These are phyloP conservation scores for Neopestalotiopsis rosae DNA, from an alignment of 2,329 filamentous ascomycete genomes.

Conservation along the genomic window DNA sequence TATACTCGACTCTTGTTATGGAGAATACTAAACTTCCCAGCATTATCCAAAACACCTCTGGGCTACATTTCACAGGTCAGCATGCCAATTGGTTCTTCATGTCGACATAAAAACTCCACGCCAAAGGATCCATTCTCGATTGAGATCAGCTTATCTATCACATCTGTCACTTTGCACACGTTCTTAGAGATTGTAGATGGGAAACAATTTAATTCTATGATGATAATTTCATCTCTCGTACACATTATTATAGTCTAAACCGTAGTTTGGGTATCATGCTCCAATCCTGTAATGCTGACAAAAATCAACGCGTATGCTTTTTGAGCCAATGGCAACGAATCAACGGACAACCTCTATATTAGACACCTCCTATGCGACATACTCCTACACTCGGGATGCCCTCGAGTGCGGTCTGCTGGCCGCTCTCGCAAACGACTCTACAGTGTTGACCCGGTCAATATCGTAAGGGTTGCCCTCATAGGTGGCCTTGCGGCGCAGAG, in stretches of 20 bases:
- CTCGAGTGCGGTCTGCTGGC: not conserved
- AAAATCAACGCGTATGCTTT: not conserved
- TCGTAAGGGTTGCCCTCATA: slow-evolving; percentile 50
- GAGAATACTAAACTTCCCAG: no score
- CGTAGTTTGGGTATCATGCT: not conserved
- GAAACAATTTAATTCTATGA: not conserved
- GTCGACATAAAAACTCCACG: no score
- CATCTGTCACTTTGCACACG: not conserved
- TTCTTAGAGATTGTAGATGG: not conserved
- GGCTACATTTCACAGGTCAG: no score
- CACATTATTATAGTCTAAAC: slow-evolving; percentile 2
- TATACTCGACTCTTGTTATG: not conserved
- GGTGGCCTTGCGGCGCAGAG: slow-evolving; percentile 15
- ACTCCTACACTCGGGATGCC: not conserved
- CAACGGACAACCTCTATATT: not conserved
- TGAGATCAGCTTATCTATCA: not conserved
- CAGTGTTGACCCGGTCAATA: slow-evolving; percentile 48
- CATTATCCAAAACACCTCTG: no score
- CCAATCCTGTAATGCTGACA: not conserved
- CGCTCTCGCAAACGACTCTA: slow-evolving; percentile 30
- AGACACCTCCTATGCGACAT: not conserved
- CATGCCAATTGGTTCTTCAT: no score
- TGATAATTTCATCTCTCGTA: not conserved
- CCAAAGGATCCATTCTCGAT: no score
- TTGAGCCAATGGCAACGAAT: not conserved